A percentile compares a stretch with the other conserved stretches of the same genome.
phyloP scores from a whole-genome alignment of 1,284 basidiomycete genomes.

The Ustilago loliicola region DNA sequence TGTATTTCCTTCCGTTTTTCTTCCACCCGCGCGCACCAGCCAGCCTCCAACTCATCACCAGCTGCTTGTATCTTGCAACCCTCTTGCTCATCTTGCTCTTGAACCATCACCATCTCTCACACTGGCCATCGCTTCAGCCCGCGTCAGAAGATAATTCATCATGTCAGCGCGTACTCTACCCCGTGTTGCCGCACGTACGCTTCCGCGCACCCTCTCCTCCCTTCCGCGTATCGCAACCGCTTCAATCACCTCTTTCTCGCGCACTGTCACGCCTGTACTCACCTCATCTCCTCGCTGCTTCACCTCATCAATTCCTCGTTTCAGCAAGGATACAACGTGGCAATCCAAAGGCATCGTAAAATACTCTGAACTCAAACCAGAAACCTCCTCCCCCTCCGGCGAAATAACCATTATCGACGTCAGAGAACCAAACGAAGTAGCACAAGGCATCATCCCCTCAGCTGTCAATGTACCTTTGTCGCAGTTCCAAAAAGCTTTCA shows the following conservation, averaged over 20 bases:
- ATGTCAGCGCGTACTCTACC: not conserved
- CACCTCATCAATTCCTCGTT: not conserved
- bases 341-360: conserved; percentile 72
- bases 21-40: not conserved
- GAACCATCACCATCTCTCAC: not conserved
- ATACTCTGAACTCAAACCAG: conserved; percentile 87
- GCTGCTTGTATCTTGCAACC: too few relatives aligned
- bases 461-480: conserved; percentile 93
- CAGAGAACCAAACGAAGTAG: conserved; percentile 91
- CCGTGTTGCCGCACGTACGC: not conserved
- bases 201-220: not conserved
- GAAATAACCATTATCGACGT: conserved; percentile 77
- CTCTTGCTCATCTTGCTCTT: not conserved
- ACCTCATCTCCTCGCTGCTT: not conserved
- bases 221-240: not conserved
- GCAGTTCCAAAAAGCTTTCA: conserved; percentile 79
- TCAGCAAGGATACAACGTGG: conserved; percentile 57
- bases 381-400: conserved; percentile 82
- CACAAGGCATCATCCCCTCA: conserved; percentile 94
- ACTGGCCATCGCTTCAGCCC: too few relatives aligned
- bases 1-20: too few relatives aligned
- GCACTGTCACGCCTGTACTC: not conserved
- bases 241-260: not conserved
- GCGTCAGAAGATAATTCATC: too few relatives aligned
- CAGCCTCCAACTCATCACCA: not conserved